Evolutionary conservation across 2,329 filamentous ascomycete species (phyloP).

Genomic region (Alternaria sp.): DNA sequence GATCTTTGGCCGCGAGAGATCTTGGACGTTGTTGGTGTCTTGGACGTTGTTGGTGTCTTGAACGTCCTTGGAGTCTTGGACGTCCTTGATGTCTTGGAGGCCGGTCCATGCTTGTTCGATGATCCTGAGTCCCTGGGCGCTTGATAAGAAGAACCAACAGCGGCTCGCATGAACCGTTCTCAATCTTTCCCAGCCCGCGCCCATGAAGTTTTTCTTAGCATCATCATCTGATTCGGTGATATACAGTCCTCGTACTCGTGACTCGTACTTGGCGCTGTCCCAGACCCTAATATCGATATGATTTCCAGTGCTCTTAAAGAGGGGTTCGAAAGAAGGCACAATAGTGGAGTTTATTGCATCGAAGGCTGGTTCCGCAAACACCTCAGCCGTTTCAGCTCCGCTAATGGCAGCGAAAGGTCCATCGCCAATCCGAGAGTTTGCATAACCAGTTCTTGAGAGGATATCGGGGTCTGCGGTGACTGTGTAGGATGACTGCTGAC

Average conservation of each 20-base stretch:
- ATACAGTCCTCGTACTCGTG: constrained; percentile 3
- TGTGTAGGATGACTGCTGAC: not conserved
- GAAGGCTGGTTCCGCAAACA: not conserved
- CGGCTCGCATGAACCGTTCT: not conserved
- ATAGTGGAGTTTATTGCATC: not conserved
- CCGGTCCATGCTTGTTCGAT: not conserved
- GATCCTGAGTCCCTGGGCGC: not conserved
- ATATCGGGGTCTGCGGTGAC: not conserved
- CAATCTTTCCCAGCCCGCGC: not conserved
- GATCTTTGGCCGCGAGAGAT: not conserved
- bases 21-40: not conserved
- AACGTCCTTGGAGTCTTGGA: too few species aligned
- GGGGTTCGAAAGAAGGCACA: not conserved
- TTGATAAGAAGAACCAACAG: not conserved
- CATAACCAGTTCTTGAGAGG: not conserved
- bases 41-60: too few species aligned
- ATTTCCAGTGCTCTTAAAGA: not conserved
- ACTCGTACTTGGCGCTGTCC: not conserved
- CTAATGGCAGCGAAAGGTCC: not conserved
- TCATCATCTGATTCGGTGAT: not conserved
- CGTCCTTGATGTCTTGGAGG: not conserved
- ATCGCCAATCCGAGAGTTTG: not conserved
- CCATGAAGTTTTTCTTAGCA: not conserved
- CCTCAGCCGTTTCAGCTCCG: not conserved
- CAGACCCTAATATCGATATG: not conserved